phyloP scores from a whole-genome alignment of 805 yeast species.

The Kockiozyma suomiensis region DNA sequence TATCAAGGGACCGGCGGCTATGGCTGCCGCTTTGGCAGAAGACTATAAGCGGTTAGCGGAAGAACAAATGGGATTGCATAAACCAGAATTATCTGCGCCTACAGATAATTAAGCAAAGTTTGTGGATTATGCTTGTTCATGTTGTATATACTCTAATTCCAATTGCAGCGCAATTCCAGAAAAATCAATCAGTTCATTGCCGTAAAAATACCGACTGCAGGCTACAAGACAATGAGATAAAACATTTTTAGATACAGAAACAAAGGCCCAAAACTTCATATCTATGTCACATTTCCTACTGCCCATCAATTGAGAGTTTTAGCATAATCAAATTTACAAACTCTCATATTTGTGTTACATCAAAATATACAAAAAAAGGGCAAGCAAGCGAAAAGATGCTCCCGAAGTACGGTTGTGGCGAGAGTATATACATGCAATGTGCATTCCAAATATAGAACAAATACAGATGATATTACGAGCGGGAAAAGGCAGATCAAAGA shows the following conservation, averaged over 20 bases:
- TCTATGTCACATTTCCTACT: no score
- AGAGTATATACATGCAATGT: slow-evolving; percentile 3
- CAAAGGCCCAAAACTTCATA: no score
- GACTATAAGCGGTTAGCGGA: neutral
- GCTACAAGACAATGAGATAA: no score
- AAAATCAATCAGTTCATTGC: no score
- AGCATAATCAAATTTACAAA: neutral
- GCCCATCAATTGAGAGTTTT: no score
- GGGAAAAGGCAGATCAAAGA: neutral
- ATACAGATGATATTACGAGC: neutral
- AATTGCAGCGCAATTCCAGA: no score
- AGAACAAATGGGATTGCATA: neutral
- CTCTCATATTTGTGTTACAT: neutral
- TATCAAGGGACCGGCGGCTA: slow-evolving; percentile 6
- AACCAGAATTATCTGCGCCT: neutral
- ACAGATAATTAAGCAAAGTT: neutral
- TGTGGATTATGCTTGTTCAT: neutral
- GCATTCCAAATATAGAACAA: neutral
- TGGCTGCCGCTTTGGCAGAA: slow-evolving; percentile 11
- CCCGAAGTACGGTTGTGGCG: neutral
- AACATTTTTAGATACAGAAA: no score
- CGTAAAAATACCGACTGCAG: no score
- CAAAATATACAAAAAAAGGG: neutral
- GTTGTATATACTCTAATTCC: neutral
- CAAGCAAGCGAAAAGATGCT: no score